Evolutionary conservation across 768 basidiomycete species (phyloP), one percentile per base, ranked within the genome.

Genomic region (Pulveroboletus sp.): DNA sequence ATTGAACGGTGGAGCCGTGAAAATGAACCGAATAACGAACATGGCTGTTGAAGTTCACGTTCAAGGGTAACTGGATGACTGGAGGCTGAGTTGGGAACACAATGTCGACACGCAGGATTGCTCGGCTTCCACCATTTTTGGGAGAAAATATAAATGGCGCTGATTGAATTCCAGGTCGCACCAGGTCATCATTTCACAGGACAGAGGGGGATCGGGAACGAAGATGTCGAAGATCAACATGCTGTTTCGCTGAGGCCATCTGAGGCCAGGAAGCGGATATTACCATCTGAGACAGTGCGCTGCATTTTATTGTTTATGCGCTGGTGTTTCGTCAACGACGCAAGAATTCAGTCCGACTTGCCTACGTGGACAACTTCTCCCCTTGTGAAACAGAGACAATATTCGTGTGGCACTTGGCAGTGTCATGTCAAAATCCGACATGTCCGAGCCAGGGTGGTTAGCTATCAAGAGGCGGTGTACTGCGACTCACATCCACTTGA

Each of bases 401-500:
- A 29, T n/a, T n/a, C n/a, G n/a, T n/a, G n/a, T n/a, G n/a, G 27
- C 8, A 4, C 37, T 20, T 25, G 45, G 39, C 27, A 12, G 41
- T 40, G 25, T 44, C 36, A 43, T 36, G 46, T 52, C 55, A 42
- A 33, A 24, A 34, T 43, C 40, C 55, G 35, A 40, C 36, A 45
- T 42, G 45, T 43, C 40, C 23, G 35, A 32, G 19, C 25, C 45
- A n/a, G n/a, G n/a, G n/a, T 37, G 19, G 46, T 46, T 27, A 36
- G 39, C 16, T 38, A 56, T 56, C 40, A 49, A 29, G 36, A 56
- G 52, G 45, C 40, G 10, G 20, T 23, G n/a, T 14, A 8, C 25
- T 27, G 25, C 9, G 9, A 29, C 31, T 27, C 33, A 17, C 43
- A 51, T 43, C 36, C 31, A 40, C 35, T 35, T 40, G 48, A 55